Base-by-base conservation (phyloP, 495 filamentous ascomycete genomes). In the Aspergillus carlsbadensis region DNA sequence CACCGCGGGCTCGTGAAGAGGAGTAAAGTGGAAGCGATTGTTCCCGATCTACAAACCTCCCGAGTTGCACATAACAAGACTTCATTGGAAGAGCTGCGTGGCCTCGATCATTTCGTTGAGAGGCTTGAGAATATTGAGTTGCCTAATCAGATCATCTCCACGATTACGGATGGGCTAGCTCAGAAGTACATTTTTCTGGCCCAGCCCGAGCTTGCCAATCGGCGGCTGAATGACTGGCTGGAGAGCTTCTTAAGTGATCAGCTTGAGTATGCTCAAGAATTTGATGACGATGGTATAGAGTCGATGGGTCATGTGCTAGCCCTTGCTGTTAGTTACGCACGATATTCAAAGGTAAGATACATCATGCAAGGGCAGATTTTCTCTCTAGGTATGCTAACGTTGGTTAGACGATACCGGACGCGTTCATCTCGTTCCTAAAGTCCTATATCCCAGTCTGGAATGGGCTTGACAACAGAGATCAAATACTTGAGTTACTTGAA, bases 71-170 rank as follows among this genome's bases (percentile, higher is more conserved):
- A 66, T 22, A 70, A 69, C 26, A 70, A 70, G 20, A 75, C 73
- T 0, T 76, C 91, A 0, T 68, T 95, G 6, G 92, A 96, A 63
- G 91, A 94, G 59, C 80, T 95, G 37, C 87, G 90, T 53, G 83
- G 78, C 57, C 81, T 87, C 18, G 76, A 87, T 17, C 79, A 86
- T 56, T 88, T 96, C 60, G 84, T 92, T 14, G 79, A 82, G 17
- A 91, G 84, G 42, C 67, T 96, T 7, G 91, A 96, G 56, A 85
- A 80, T 59, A 85, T 96, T 33, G 88, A 93, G 62, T 70, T 90
- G 34, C 91, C 90, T 5, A 90, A 86, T 52, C 91, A 95, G 67
- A 76, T 94, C 2, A 84, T 90, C 21, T 90, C 92, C 6, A 83
- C 84, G 10, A 70, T 96, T 15, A 83, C 80, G 4, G 89, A 96